Evolutionary conservation across 441 rosid genomes (phyloP).

Genomic region (Dalechampia spathulata): DNA sequence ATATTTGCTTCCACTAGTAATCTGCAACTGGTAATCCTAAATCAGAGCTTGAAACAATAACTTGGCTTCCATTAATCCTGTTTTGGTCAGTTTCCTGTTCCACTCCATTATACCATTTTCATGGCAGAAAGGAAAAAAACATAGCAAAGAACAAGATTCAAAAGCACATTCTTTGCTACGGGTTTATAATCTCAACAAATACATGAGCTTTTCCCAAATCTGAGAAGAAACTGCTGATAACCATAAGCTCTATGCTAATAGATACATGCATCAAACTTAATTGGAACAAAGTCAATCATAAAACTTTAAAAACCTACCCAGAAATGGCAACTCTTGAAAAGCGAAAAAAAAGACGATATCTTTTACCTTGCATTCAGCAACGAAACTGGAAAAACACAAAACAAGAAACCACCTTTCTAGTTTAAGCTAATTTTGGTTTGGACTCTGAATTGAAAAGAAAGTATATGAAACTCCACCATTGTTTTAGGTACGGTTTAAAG

Average conservation of each 20-base stretch:
- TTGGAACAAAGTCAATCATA: background rate
- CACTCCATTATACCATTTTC: background rate
- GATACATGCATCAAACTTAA: background rate
- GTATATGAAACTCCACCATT: background rate
- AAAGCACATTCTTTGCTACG: background rate
- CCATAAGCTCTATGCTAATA: background rate
- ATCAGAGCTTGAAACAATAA: background rate
- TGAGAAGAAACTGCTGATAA: background rate
- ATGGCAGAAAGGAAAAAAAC: background rate
- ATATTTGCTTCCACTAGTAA: background rate
- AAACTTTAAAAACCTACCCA: background rate
- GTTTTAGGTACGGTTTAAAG: slow-evolving; percentile 3
- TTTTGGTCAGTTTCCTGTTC: background rate
- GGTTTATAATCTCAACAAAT: background rate
- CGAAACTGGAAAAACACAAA: background rate
- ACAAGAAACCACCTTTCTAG: background rate
- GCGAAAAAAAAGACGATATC: background rate
- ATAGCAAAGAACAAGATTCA: background rate
- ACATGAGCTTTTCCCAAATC: background rate
- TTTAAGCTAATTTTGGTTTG: background rate
- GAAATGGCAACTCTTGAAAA: background rate
- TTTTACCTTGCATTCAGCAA: background rate
- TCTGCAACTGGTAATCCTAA: background rate
- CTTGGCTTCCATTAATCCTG: background rate
- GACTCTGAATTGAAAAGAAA: background rate